phyloP scores from a whole-genome alignment of 75 land plant species.

The Adiantum capillusveneris region DNA sequence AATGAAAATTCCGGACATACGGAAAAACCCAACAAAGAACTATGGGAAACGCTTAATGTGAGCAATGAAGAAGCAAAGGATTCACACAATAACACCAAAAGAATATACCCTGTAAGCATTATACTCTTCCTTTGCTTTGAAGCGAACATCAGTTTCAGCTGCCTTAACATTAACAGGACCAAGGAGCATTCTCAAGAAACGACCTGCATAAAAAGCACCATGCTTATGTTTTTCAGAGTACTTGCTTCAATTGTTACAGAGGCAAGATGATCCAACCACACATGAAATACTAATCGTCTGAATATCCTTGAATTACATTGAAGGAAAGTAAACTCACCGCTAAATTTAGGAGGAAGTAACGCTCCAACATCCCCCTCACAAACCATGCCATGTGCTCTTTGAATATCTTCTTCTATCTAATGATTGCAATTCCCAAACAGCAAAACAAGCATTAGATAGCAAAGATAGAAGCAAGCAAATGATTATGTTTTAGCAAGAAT shows the following conservation, averaged over 20 bases:
- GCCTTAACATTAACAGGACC: conserved; percentile 91
- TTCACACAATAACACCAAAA: neutral
- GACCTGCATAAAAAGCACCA: conserved; percentile 36
- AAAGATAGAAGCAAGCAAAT: no score
- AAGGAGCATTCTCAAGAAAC: conserved; percentile 67
- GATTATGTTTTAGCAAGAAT: no score
- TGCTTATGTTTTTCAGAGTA: no score
- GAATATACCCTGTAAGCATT: conserved; percentile 69
- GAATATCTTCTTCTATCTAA: conserved; percentile 70
- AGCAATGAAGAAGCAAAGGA: no score
- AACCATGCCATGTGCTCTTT: conserved; percentile 42
- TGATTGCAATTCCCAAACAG: no score
- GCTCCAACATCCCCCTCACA: conserved; percentile 62
- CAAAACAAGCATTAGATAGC: no score
- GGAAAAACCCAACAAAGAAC: no score
- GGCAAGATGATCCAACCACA: no score
- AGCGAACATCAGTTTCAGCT: conserved; percentile 52
- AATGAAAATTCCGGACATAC: no score
- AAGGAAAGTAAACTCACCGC: neutral
- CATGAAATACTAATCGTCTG: no score
- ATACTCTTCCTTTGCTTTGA: conserved; percentile 94
- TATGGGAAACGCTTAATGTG: no score
- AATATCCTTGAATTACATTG: neutral
- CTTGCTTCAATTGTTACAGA: no score
- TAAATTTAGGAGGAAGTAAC: conserved; percentile 42